A percentile compares a stretch with the other conserved stretches of the same genome.
These are phyloP conservation scores for Boletus barrowsii DNA, from an alignment of 768 basidiomycete genomes.

Conservation along the genomic window DNA sequence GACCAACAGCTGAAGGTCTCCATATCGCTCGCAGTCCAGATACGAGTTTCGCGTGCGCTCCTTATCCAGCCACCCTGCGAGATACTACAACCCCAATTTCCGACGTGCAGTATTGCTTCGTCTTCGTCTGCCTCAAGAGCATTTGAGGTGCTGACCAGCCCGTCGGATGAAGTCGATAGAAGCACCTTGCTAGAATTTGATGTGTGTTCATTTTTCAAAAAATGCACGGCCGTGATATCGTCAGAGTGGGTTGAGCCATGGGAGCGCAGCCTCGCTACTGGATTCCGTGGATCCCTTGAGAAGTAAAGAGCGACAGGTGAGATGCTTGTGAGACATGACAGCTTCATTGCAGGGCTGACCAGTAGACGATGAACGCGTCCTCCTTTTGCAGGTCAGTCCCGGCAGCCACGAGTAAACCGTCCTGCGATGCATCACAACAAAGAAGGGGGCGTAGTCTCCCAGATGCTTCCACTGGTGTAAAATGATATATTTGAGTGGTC, in stretches of 20 bases:
- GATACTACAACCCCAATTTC: conserved; percentile 83
- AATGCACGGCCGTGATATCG: conserved; percentile 79
- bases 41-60: conserved; percentile 31
- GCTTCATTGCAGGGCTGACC: conserved; percentile 43
- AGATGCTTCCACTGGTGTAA: conserved; percentile 45
- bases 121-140: conserved; percentile 81
- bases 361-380: conserved; percentile 82
- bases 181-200: conserved; percentile 44
- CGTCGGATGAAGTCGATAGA: conserved; percentile 84
- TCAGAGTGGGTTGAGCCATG: conserved; percentile 91
- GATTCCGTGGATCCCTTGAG: conserved; percentile 80
- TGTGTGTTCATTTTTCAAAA: conserved; percentile 32
- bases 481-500: conserved; percentile 37
- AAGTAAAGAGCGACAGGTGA: background rate
- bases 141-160: conserved; percentile 71
- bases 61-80: conserved; percentile 72
- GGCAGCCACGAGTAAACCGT: conserved; percentile 73
- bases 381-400: conserved; percentile 81
- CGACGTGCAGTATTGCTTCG: conserved; percentile 75
- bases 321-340: background rate
- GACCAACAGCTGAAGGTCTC: conserved; percentile 90
- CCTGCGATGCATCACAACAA: conserved; percentile 66
- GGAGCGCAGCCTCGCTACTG: conserved; percentile 62
- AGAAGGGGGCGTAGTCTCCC: conserved; percentile 47
- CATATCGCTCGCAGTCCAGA: conserved; percentile 94